Percentiles rank a stretch among this genome's conserved stretches.
Evolutionary conservation across 1,139 yeast species (phyloP).

Genomic region (Lodderomyces pseudojiufengensis): DNA sequence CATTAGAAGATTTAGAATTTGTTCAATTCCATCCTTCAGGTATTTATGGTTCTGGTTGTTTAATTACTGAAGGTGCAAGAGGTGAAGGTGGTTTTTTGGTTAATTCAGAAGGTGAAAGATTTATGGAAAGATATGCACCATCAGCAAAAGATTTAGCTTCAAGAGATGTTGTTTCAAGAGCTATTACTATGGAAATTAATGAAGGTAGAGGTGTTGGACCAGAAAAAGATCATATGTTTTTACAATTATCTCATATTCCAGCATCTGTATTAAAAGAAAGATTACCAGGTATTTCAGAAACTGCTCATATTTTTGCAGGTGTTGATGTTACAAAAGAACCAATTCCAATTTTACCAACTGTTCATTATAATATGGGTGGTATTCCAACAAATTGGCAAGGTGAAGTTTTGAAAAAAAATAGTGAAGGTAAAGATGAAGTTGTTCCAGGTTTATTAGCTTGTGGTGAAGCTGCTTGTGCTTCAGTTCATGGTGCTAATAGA

Average conservation of each 20-base stretch:
- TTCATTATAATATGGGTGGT: conserved; percentile 99
- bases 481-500: conserved; percentile 99
- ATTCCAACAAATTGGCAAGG: conserved; percentile 98
- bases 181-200: conserved; percentile 97
- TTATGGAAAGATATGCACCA: conserved; percentile 99
- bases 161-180: conserved; percentile 97
- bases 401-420: conserved; percentile 83
- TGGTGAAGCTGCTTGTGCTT: conserved; percentile 99
- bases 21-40: conserved; percentile 99
- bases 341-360: conserved; percentile 97
- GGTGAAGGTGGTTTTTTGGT: conserved; percentile 99
- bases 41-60: conserved; percentile 97
- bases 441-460: conserved; percentile 95
- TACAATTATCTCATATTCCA: conserved; percentile 93
- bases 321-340: conserved; percentile 99
- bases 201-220: conserved; percentile 99
- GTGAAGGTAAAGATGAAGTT: conserved; percentile 83
- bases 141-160: conserved; percentile 98
- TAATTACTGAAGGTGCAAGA: conserved; percentile 98
- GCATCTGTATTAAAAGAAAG: conserved; percentile 90
- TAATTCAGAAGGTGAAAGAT: conserved; percentile 97
- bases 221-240: conserved; percentile 87
- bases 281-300: conserved; percentile 98
- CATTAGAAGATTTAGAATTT: conserved; percentile 95
- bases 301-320: conserved; percentile 98